Evolutionary conservation across 139 green algal genomes (phyloP).

Genomic region (Chlamydomonas sphaeroides): DNA sequence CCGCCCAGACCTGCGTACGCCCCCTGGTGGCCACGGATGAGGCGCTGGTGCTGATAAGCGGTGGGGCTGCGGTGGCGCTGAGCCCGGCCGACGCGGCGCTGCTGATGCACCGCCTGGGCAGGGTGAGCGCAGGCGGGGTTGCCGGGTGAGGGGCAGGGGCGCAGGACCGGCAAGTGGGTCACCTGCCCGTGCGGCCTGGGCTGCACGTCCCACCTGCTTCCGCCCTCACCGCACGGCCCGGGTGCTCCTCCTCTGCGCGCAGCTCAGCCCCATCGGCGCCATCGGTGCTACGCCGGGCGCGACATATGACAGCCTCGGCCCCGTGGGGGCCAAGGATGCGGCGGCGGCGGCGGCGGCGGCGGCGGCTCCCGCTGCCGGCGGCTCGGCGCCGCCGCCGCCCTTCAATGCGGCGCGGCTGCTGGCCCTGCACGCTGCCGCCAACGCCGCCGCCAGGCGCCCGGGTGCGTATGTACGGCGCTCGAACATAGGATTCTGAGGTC

Average conservation of each 20-base stretch:
- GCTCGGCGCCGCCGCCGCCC: neutral
- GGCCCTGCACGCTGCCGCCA: neutral
- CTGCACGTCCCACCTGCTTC: too few species aligned
- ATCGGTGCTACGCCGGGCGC: too few species aligned
- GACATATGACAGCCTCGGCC: too few species aligned
- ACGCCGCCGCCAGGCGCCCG: too few species aligned
- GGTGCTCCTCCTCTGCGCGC: too few species aligned
- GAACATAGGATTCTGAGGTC: too few species aligned
- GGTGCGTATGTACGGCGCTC: too few species aligned
- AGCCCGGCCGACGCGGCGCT: slow-evolving; percentile 6
- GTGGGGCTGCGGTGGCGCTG: neutral
- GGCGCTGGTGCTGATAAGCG: slow-evolving; percentile 12
- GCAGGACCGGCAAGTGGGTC: too few species aligned
- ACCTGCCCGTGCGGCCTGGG: too few species aligned
- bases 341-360: neutral
- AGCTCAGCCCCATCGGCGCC: too few species aligned
- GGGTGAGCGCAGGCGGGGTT: neutral
- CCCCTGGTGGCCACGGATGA: slow-evolving; percentile 2
- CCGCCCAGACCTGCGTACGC: neutral
- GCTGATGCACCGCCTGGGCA: slow-evolving; percentile 33
- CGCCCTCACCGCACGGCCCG: too few species aligned
- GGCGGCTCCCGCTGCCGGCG: neutral
- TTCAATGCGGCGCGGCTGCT: slow-evolving; percentile 32
- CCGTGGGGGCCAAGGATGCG: too few species aligned
- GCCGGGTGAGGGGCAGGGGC: neutral